A percentile compares a stretch with the other conserved stretches of the same genome.
phyloP scores from a whole-genome alignment of 139 green algal species.

The Auxenochlorella pyrenoidosa region DNA sequence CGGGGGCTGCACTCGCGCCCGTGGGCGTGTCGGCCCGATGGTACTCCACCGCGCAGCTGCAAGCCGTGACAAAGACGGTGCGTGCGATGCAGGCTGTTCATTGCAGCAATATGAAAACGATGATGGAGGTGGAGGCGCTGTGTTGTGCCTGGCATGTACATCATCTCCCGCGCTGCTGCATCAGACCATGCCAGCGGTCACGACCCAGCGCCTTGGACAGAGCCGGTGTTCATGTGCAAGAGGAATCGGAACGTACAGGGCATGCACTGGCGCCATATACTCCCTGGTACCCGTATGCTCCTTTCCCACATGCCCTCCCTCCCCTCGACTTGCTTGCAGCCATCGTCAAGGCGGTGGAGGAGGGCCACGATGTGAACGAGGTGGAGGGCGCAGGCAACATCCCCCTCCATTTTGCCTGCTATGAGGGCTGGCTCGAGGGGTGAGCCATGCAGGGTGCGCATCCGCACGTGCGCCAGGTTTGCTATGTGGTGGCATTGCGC shows the following conservation, averaged over 20 bases:
- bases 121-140: not conserved
- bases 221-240: too few relatives aligned
- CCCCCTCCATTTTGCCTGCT: constrained; percentile 84
- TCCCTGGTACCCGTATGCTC: not conserved
- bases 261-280: not conserved
- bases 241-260: too few relatives aligned
- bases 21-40: constrained; percentile 86
- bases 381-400: constrained; percentile 94
- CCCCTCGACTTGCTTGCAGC: constrained; percentile 37
- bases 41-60: constrained; percentile 79
- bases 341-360: constrained; percentile 66
- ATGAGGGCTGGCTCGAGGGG: constrained; percentile 87
- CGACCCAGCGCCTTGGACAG: too few relatives aligned
- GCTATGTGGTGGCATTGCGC: too few relatives aligned
- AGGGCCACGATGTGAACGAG: constrained; percentile 88
- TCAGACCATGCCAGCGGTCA: not conserved
- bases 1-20: constrained; percentile 81
- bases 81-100: not conserved
- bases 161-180: not conserved
- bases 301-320: too few relatives aligned
- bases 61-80: constrained; percentile 74
- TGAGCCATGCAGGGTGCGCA: too few relatives aligned
- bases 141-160: not conserved
- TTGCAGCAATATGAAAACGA: not conserved
- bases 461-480: too few relatives aligned